Conservation (phyloP, 495 filamentous ascomycete species). For the Articulospora tetracladia region DNA sequence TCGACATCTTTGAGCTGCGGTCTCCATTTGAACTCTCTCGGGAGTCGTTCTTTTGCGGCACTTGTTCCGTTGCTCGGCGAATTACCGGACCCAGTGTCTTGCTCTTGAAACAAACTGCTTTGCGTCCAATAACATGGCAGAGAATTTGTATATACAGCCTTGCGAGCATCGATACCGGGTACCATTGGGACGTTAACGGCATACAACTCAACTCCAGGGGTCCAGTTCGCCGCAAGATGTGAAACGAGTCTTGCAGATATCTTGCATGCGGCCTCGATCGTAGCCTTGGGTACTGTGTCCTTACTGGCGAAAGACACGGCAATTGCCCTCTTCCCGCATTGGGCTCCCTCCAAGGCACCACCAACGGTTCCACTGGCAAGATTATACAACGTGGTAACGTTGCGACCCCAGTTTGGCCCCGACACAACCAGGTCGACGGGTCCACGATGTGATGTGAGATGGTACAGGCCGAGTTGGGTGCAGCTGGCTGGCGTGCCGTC, state of each 20-base stretch:
- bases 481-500: slow-evolving; percentile 5
- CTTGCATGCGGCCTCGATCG: neutral
- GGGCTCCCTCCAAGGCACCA: slow-evolving; percentile 1
- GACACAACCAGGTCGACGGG: slow-evolving; percentile 1
- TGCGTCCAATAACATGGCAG: slow-evolving; percentile 1
- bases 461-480: neutral
- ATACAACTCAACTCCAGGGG: neutral
- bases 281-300: neutral
- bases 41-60: neutral
- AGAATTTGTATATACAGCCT: slow-evolving; percentile 1
- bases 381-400: neutral
- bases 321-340: slow-evolving; percentile 2
- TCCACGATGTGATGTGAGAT: neutral
- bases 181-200: slow-evolving; percentile 3
- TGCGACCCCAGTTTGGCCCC: slow-evolving; percentile 3
- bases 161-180: neutral
- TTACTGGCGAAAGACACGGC: slow-evolving; percentile 3
- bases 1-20: slow-evolving; percentile 5
- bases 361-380: slow-evolving; percentile 6
- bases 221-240: slow-evolving; percentile 1
- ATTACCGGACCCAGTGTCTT: neutral
- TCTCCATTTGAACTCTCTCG: slow-evolving; percentile 1
- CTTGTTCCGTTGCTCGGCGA: neutral
- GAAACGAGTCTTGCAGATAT: neutral
- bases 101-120: slow-evolving; percentile 6